A percentile compares a stretch with the other conserved stretches of the same genome.
phyloP scores from a whole-genome alignment of 2,329 filamentous ascomycete genomes.

The Gaeumannomyces sp. region DNA sequence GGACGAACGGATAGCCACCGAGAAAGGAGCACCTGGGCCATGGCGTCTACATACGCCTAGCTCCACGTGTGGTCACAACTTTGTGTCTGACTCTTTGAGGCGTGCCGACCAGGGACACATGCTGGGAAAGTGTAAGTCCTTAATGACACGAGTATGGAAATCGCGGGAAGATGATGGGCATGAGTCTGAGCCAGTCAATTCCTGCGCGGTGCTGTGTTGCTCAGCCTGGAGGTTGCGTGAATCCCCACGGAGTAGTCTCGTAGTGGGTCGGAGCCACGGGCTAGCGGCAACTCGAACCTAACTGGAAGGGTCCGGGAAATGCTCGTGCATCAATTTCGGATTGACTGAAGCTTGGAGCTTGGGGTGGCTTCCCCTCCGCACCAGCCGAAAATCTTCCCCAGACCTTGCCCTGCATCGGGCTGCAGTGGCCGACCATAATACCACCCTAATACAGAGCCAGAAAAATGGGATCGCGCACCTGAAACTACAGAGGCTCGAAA shows the following conservation, averaged over 20 bases:
- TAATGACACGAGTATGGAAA: too few species aligned
- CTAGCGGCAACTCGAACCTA: not conserved
- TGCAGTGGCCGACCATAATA: not conserved
- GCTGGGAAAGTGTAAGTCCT: too few species aligned
- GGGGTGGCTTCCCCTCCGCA: not conserved
- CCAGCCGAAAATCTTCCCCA: constrained; percentile 3
- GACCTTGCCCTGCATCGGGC: not conserved
- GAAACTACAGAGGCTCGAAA: not conserved
- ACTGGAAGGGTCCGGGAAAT: not conserved
- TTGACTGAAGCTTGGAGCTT: not conserved
- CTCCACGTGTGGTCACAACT: not conserved
- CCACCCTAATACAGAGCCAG: not conserved
- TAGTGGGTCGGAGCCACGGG: not conserved
- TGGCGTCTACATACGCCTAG: not conserved
- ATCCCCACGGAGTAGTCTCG: too few species aligned
- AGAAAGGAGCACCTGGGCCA: too few species aligned
- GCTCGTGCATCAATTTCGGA: not conserved
- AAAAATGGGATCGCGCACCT: not conserved
- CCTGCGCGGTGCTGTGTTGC: too few species aligned
- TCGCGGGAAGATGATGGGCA: too few species aligned
- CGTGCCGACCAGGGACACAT: too few species aligned
- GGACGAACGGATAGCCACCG: not conserved
- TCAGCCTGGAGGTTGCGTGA: too few species aligned
- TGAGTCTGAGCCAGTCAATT: too few species aligned
- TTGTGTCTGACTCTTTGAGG: too few species aligned